Evolutionary conservation across 306 rosid genomes (phyloP), one percentile per base, ranked within the genome.

Genomic region (Myrica gale): DNA sequence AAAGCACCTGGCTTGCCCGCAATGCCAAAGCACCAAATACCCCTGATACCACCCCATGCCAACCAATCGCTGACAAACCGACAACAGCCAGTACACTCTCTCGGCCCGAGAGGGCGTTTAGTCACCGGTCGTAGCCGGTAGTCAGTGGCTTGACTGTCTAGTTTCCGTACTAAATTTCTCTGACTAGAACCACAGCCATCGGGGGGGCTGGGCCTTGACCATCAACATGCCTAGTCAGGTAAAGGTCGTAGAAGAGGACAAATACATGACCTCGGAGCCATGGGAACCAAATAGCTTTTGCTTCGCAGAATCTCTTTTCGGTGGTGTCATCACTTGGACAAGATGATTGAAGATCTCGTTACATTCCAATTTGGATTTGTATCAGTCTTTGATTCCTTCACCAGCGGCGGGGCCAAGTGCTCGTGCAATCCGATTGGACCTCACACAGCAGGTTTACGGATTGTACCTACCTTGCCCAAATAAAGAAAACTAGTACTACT

Each of bases 71-170:
- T 84, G 89, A 81, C 93, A 82, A 45, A 85, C 82, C 83, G 82
- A 79, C 85, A 23, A 62, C 56, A 74, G 66, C 83, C 88, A 74
- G 87, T 83, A 70, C 56, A 46, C 54, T 44, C 75, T 62, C 70
- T 58, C 37, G 37, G 37, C 37, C 37, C 37, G 37, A 32, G 69
- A 75, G 56, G 51, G 10, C 74, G 90, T 81, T 50, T 81, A 73
- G 88, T 90, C 88, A 88, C 92, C 89, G 85, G 88, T 84, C 78
- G 63, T 66, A 77, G 85, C 87, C 92, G 88, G 92, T 86, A 39
- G 57, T 74, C 65, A 69, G 69, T 75, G 42, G 26, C 81, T n/a
- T 17, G 45, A 63, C 10, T 78, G 70, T 73, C 81, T 79, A 57
- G 60, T 61, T 39, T 5, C 77, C 86, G 84, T 85, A 80, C 88